Base-by-base conservation (phyloP, 2,329 filamentous ascomycete genomes). In the Rutstroemia sydowiana region DNA sequence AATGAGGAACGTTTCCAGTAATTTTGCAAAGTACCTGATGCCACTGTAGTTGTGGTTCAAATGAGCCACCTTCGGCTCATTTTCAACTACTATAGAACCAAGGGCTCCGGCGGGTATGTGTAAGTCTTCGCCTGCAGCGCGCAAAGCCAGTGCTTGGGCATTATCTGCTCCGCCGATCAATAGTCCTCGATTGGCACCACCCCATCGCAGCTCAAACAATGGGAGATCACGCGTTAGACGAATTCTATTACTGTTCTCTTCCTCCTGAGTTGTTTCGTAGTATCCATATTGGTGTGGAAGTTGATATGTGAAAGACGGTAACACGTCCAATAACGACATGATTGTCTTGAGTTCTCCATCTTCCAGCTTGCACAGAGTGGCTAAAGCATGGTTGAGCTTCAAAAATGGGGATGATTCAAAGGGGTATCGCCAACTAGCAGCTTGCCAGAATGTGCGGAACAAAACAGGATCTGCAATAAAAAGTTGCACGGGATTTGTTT, bases 341-440 rank as follows among this genome's bases (percentile, higher is more conserved):
- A 69, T 64, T 20, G 61, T 61, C 7, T 68, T 68, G 11, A 66
- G 61, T n/a, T 67, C 64, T 14, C 66, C 63, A 16, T 67, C 65
- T 9, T 67, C 62, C 10, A 48, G 48, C 46, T 56, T 54, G 59
- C 60, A 73, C 68, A 63, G 76, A 56, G 56, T 81, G 71, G 77
- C 78, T 14, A 95, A 70, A 36, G 78, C 79, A 51, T 82, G 82
- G 64, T 82, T 85, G 36, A 95, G 71, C 48, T 78, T 81, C 55
- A 95, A 70, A 61, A 95, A 88, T 0, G 91, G 89, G 2, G 83
- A 69, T 43, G 88, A 84, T 69, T 96, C 92, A 67, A 88, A 92
- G 0, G 92, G 92, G 64, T 90, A 96, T 51, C 92, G 83, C 55
- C 80, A 78, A 40, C 85, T 77, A 6, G 91, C 82, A 64, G 87